phyloP scores from a whole-genome alignment of 306 rosid genomes.

The Neltuma alba region DNA sequence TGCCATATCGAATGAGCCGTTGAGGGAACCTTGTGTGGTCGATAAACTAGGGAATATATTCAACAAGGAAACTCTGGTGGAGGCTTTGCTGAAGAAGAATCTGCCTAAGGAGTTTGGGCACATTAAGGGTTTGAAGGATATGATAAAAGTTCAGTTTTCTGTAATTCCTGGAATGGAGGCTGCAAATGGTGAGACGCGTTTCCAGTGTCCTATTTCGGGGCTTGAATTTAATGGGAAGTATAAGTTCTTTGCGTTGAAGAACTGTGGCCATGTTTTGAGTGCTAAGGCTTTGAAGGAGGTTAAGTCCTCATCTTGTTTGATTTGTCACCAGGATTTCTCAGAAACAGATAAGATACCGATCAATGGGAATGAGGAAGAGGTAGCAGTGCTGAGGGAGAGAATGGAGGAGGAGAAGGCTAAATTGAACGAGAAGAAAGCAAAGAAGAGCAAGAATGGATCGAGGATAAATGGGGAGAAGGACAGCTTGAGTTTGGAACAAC shows the following conservation, averaged over 20 bases:
- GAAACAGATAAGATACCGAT: conserved; percentile 73
- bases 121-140: conserved; percentile 85
- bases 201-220: conserved; percentile 85
- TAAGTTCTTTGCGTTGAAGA: conserved; percentile 70
- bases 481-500: conserved; percentile 42
- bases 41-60: conserved; percentile 85
- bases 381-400: conserved; percentile 66
- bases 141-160: conserved; percentile 61
- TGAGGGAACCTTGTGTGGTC: conserved; percentile 86
- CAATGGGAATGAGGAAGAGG: conserved; percentile 92
- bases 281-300: conserved; percentile 89
- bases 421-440: conserved; percentile 61
- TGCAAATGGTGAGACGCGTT: conserved; percentile 40
- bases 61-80: conserved; percentile 80
- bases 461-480: conserved; percentile 39
- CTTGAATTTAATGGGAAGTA: conserved; percentile 86
- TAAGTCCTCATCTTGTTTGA: conserved; percentile 67
- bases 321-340: conserved; percentile 64
- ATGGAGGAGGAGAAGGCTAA: conserved; percentile 80
- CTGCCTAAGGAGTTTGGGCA: conserved; percentile 89
- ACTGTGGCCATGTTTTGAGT: conserved; percentile 94
- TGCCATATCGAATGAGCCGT: conserved; percentile 75
- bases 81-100: conserved; percentile 81
- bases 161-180: conserved; percentile 48
- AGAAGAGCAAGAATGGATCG: conserved; percentile 60